Base-by-base conservation (phyloP, 2,329 filamentous ascomycete species). In the Neofusicoccum sp. region DNA sequence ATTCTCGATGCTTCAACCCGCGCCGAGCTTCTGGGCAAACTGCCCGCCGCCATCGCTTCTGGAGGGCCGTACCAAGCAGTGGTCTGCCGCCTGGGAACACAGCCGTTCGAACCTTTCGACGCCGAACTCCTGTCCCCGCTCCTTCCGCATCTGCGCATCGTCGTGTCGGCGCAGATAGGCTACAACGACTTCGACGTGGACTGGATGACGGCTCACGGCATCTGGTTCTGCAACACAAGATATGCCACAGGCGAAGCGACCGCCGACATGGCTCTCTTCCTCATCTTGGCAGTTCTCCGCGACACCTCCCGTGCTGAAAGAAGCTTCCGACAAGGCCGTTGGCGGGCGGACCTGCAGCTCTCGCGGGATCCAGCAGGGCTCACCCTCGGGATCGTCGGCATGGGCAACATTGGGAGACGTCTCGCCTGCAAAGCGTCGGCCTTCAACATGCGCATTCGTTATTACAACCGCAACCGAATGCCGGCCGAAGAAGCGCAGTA, bases 171-270 rank as follows among this genome's bases (percentile, higher is more conserved):
- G 1, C 77, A 75, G 31, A 80, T 80, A 0, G 80, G 80, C 0
- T 82, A 76, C 67, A 78, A 82, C 61, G 77, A 80, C 63, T 79
- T 81, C 40, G 74, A 79, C 47, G 71, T 81, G 0, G 66, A 75
- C 3, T 80, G 75, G 74, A 72, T 80, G 66, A 76, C 78, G 0
- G 41, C 61, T 11, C 64, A 76, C 6, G 72, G 71, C 4, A 77
- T 85, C 28, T 81, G 75, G 70, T 84, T 86, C 65, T 85, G 81
- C 71, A 85, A 84, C 64, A 78, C 78, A 0, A 68, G 79, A 2
- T 76, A 85, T 62, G 83, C 81, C 0, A 81, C 82, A 0, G 78
- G 82, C 0, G 79, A 85, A 60, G 80, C 82, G 2, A 82, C 79
- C 0, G 79, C 80, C 0, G 79, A 82, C 44, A 79, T 82, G 76